Conservation (phyloP, 352 stramenopile genomes). For the Phytopythium chamaehyphon region DNA sequence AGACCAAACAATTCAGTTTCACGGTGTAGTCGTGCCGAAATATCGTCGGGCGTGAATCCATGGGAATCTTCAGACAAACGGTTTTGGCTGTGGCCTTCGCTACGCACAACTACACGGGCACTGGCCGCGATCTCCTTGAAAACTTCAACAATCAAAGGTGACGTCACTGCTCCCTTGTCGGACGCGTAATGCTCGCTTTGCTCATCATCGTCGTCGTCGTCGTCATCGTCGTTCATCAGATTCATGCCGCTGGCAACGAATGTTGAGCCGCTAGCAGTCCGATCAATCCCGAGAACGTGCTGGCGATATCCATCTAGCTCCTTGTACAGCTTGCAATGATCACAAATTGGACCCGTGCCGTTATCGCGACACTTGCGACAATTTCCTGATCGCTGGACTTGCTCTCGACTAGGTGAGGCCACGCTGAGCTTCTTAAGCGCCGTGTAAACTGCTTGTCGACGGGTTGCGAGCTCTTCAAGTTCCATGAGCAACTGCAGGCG, state of each 20-base stretch:
- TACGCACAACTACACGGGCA: conserved; percentile 14
- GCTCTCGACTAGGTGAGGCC: conserved; percentile 23
- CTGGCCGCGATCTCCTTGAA: conserved; percentile 46
- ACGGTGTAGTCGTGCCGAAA: conserved; percentile 29
- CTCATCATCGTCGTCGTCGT: conserved; percentile 10
- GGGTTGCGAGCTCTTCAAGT: conserved; percentile 34
- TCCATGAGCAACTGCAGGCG: conserved; percentile 50
- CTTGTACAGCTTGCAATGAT: conserved; percentile 63
- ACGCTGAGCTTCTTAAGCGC: conserved; percentile 42
- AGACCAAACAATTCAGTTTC: conserved; percentile 47
- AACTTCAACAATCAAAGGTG: conserved; percentile 51
- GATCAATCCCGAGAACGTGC: conserved; percentile 55
- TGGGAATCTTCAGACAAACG: background rate
- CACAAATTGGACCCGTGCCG: conserved; percentile 50
- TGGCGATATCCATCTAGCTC: conserved; percentile 52
- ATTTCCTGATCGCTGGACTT: conserved; percentile 65
- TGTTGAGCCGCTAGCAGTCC: conserved; percentile 5
- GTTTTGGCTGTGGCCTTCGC: background rate
- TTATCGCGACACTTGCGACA: conserved; percentile 57
- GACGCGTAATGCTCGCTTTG: background rate
- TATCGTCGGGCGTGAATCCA: conserved; percentile 3
- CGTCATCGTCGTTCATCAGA: conserved; percentile 7
- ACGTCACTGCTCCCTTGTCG: conserved; percentile 6
- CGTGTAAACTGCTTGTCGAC: conserved; percentile 21
- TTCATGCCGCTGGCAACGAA: conserved; percentile 6